These are phyloP conservation scores for Cercophora samala DNA, from an alignment of 495 filamentous ascomycete genomes.

Conservation along the genomic window DNA sequence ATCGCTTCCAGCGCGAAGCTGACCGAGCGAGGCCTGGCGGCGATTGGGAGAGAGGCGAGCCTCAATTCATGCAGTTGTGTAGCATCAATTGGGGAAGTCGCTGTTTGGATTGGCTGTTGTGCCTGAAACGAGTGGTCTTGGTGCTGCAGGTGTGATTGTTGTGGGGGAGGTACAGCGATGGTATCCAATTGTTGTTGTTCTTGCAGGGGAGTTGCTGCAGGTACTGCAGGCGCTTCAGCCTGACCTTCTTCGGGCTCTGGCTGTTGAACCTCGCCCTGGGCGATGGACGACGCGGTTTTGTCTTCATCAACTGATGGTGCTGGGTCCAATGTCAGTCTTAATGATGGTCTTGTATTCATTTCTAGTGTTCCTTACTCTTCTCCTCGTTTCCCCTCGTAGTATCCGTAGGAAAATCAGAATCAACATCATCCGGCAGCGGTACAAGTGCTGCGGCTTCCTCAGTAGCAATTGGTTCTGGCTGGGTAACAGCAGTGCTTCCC, in stretches of 20 bases:
- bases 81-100: neutral
- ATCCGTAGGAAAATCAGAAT: neutral
- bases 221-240: neutral
- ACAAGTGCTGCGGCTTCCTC: neutral
- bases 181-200: neutral
- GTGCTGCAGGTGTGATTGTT: neutral
- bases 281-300: neutral
- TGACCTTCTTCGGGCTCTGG: neutral
- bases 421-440: neutral
- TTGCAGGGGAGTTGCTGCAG: neutral
- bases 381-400: neutral
- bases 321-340: neutral
- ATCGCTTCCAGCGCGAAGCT: neutral
- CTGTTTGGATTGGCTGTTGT: neutral
- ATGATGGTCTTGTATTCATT: neutral
- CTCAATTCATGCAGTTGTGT: slow-evolving; percentile 9
- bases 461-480: slow-evolving; percentile 26
- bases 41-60: neutral
- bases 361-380: neutral
- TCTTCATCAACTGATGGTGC: neutral
- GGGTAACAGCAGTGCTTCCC: slow-evolving; percentile 3
- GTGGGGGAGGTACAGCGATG: neutral
- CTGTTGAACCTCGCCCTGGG: neutral
- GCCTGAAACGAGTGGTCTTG: neutral
- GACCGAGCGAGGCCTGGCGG: neutral